These are phyloP conservation scores for Malus orientalis DNA, from an alignment of 306 rosid species.

Conservation along the genomic window DNA sequence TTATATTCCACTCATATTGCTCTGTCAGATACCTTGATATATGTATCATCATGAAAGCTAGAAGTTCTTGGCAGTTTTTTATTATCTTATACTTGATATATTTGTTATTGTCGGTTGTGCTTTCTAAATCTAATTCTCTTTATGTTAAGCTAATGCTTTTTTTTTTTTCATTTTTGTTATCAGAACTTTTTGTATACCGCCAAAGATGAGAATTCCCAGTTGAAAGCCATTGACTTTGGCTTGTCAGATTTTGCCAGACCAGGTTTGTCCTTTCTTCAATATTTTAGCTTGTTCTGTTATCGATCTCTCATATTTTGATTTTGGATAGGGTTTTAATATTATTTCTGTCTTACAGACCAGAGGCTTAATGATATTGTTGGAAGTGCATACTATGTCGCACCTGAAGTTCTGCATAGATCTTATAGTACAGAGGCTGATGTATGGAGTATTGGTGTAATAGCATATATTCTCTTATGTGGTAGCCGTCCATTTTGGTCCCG, in stretches of 20 bases:
- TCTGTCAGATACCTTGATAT: background rate
- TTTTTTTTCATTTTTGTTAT: constrained; percentile 1
- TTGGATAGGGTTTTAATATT: constrained; percentile 16
- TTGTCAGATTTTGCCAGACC: constrained; percentile 92
- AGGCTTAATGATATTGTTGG: constrained; percentile 98
- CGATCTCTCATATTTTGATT: constrained; percentile 6
- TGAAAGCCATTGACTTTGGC: constrained; percentile 98
- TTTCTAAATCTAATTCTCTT: background rate
- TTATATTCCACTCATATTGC: background rate
- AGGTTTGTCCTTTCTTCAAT: constrained; percentile 43
- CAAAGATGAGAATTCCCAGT: constrained; percentile 73
- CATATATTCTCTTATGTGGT: constrained; percentile 95
- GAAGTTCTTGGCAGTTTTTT: background rate
- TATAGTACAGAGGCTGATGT: constrained; percentile 94
- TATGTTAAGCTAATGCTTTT: background rate
- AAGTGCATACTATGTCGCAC: constrained; percentile 98
- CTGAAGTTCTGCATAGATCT: constrained; percentile 95
- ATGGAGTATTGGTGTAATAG: constrained; percentile 97
- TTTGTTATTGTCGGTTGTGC: background rate
- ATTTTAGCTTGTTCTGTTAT: constrained; percentile 9
- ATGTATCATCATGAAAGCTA: background rate
- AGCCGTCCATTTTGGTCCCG: constrained; percentile 99
- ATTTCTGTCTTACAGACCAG: constrained; percentile 55
- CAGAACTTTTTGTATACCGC: constrained; percentile 88
- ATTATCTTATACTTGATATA: background rate